Conservation (phyloP, 768 basidiomycete genomes). For the Favolaschia claudopus region DNA sequence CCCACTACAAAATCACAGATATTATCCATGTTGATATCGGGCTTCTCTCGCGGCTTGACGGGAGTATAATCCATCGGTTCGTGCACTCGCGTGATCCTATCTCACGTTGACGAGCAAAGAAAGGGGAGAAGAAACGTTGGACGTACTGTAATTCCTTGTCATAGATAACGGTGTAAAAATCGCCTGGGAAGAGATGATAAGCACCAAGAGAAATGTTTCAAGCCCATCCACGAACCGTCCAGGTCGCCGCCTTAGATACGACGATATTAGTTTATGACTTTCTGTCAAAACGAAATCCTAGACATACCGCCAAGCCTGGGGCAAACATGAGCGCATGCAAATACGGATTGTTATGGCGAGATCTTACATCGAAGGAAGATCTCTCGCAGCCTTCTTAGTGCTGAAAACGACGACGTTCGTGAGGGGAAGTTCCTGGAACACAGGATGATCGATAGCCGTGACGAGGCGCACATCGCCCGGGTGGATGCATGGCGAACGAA, state of each 20-base stretch:
- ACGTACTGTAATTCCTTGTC: slow-evolving; percentile 23
- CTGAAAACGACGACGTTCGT: slow-evolving; percentile 26
- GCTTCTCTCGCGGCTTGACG: slow-evolving; percentile 4
- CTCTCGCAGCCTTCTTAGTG: slow-evolving; percentile 11
- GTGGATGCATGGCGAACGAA: slow-evolving; percentile 26
- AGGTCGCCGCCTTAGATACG: slow-evolving; percentile 17
- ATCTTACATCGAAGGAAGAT: slow-evolving; percentile 24
- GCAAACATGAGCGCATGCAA: not conserved
- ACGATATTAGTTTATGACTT: too few species aligned
- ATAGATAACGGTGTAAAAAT: slow-evolving; percentile 26
- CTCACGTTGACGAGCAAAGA: not conserved
- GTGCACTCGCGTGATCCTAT: slow-evolving; percentile 16
- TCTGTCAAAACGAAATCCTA: not conserved
- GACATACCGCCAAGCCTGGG: slow-evolving; percentile 23
- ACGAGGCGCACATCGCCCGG: slow-evolving; percentile 27
- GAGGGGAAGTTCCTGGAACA: slow-evolving; percentile 15
- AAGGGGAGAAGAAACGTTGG: too few species aligned
- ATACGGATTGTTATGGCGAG: not conserved
- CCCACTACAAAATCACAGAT: slow-evolving; percentile 23
- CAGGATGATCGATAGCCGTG: slow-evolving; percentile 19
- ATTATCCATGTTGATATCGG: slow-evolving; percentile 10
- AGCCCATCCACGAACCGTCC: slow-evolving; percentile 3
- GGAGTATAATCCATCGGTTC: slow-evolving; percentile 25
- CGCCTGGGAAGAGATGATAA: not conserved
- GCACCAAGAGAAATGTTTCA: not conserved